Conservation (phyloP, 345 rosid species). For the Citropsis articulata region DNA sequence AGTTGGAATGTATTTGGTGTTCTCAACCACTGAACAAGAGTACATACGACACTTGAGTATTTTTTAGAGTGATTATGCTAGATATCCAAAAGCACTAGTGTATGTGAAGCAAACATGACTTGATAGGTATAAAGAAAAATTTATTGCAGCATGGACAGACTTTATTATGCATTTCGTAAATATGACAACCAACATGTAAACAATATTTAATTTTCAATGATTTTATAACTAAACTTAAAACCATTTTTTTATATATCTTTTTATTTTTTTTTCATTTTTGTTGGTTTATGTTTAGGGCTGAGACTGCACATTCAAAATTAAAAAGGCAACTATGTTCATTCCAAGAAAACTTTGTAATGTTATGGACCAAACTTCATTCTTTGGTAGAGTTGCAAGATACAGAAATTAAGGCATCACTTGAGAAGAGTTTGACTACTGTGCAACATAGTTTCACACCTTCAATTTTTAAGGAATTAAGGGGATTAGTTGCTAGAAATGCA, state of each 20-base stretch:
- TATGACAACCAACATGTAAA: constrained; percentile 7
- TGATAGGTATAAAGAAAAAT: constrained; percentile 6
- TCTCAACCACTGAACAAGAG: constrained; percentile 5
- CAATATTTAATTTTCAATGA: not conserved
- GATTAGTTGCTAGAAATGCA: too few species aligned
- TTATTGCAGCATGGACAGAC: constrained; percentile 5
- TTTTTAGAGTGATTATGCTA: constrained; percentile 5
- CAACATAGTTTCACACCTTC: not conserved
- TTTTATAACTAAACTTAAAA: too few species aligned
- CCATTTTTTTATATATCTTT: too few species aligned
- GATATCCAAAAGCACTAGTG: not conserved
- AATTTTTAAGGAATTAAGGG: too few species aligned
- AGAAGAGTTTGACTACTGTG: not conserved
- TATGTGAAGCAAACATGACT: constrained; percentile 8
- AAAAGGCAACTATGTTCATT: not conserved
- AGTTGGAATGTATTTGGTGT: not conserved
- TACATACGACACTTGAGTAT: constrained; percentile 4
- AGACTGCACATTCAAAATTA: constrained; percentile 10
- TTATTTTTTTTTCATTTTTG: too few species aligned
- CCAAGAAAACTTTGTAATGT: not conserved
- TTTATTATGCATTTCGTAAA: constrained; percentile 10
- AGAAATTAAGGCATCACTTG: constrained; percentile 12
- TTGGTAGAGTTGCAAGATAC: constrained; percentile 1
- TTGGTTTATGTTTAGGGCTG: not conserved
- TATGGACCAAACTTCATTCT: not conserved